These are phyloP conservation scores for Russula compacta DNA, from an alignment of 768 basidiomycete genomes.

Conservation along the genomic window DNA sequence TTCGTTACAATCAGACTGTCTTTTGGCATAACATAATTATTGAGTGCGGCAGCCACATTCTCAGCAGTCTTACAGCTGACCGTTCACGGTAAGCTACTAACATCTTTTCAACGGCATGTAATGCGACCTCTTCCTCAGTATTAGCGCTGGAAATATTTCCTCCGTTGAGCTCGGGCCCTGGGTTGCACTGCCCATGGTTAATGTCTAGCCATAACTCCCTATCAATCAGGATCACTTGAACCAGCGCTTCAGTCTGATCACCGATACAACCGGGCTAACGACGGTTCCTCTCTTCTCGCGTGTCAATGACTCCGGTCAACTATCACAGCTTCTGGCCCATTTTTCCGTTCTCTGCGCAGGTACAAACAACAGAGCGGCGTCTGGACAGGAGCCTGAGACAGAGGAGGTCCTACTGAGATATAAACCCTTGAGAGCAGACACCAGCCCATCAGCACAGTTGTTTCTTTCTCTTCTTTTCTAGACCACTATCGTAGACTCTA, in stretches of 20 bases:
- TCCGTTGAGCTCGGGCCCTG: slow-evolving; percentile 1
- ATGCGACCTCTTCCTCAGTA: neutral
- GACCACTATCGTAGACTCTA: neutral
- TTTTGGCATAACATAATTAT: too few species aligned
- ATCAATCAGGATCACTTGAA: slow-evolving; percentile 5
- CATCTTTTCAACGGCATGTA: neutral
- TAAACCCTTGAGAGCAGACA: neutral
- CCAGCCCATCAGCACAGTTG: neutral
- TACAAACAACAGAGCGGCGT: neutral
- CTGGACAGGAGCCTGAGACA: neutral
- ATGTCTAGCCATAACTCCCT: neutral
- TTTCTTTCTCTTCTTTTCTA: neutral
- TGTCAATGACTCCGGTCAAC: neutral
- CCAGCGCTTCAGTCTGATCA: neutral
- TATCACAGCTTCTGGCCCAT: neutral
- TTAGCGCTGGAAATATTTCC: neutral
- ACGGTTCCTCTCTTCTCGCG: neutral
- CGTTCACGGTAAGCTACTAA: too few species aligned
- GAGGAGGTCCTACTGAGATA: neutral
- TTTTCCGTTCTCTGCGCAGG: neutral
- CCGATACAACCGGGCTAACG: neutral
- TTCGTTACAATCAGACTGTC: too few species aligned
- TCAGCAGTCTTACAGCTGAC: too few species aligned
- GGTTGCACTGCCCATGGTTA: neutral
- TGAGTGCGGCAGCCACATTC: too few species aligned